These are phyloP conservation scores for Penicillium arizonense DNA, from an alignment of 495 filamentous ascomycete genomes.

Conservation along the genomic window DNA sequence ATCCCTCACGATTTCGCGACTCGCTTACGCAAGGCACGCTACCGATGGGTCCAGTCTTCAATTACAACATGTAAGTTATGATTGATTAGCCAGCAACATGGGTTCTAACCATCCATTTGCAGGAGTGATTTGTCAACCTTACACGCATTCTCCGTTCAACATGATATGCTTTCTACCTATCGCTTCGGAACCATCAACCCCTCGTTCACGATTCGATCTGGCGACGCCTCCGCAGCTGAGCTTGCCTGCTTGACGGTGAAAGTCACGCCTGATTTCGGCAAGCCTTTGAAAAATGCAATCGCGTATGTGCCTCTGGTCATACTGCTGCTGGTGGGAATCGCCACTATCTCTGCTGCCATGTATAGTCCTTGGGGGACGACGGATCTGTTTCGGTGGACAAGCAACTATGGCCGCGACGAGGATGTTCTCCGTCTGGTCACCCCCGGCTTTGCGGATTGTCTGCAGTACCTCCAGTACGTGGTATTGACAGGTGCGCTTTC, in stretches of 20 bases:
- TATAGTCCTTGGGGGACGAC: slow-evolving; percentile 92
- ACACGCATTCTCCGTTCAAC: slow-evolving; percentile 68
- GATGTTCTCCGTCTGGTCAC: slow-evolving; percentile 91
- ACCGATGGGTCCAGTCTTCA: slow-evolving; percentile 73
- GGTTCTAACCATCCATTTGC: neutral
- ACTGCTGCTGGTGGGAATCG: slow-evolving; percentile 74
- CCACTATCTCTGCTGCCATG: slow-evolving; percentile 78
- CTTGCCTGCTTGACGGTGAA: slow-evolving; percentile 78
- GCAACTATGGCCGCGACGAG: slow-evolving; percentile 91
- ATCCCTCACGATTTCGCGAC: slow-evolving; percentile 59
- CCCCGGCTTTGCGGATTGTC: slow-evolving; percentile 93
- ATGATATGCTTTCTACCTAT: slow-evolving; percentile 78
- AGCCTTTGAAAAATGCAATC: slow-evolving; percentile 60
- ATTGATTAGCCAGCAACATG: neutral
- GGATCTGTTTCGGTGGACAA: slow-evolving; percentile 89
- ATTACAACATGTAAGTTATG: slow-evolving; percentile 52
- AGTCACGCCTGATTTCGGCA: slow-evolving; percentile 78
- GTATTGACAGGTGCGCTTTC: slow-evolving; percentile 83
- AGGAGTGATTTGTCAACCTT: slow-evolving; percentile 55
- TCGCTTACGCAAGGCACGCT: slow-evolving; percentile 60
- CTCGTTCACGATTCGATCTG: slow-evolving; percentile 69
- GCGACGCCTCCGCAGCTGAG: slow-evolving; percentile 56
- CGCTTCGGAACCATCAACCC: slow-evolving; percentile 77
- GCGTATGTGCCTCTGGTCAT: slow-evolving; percentile 77
- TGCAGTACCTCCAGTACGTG: slow-evolving; percentile 95